A percentile compares a stretch with the other conserved stretches of the same genome.
phyloP scores from a whole-genome alignment of 2,329 filamentous ascomycete species.

The Aspergillus flavus region DNA sequence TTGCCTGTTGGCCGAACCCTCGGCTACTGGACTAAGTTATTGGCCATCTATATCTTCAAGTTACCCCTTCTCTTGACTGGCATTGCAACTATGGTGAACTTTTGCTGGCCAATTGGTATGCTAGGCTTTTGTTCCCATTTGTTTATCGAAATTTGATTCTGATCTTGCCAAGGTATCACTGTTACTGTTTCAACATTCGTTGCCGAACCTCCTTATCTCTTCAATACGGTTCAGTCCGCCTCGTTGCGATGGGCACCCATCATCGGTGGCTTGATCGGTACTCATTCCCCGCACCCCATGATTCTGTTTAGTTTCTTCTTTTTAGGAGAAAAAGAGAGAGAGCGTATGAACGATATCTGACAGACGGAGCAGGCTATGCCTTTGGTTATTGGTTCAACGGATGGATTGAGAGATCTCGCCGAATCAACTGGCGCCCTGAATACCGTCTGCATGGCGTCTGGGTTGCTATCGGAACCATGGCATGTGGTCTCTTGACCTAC shows the following conservation, averaged over 20 bases:
- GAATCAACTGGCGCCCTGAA: constrained; percentile 25
- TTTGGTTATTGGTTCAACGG: constrained; percentile 41
- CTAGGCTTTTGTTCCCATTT: neutral
- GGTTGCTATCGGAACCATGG: constrained; percentile 35
- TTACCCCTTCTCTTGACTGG: constrained; percentile 34
- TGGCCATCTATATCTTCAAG: constrained; percentile 34
- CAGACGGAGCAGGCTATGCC: constrained; percentile 27
- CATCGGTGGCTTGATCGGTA: constrained; percentile 34
- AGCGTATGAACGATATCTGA: constrained; percentile 13
- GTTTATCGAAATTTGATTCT: neutral
- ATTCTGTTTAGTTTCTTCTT: neutral
- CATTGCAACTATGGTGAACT: constrained; percentile 39
- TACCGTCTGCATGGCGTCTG: constrained; percentile 41
- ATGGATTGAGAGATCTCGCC: constrained; percentile 32
- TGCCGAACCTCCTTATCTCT: constrained; percentile 37
- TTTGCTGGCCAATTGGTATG: constrained; percentile 42
- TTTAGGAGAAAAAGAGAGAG: too few relatives aligned
- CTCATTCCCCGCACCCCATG: neutral
- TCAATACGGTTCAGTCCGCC: constrained; percentile 37
- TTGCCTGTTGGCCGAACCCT: constrained; percentile 31
- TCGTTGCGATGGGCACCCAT: constrained; percentile 42
- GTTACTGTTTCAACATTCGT: constrained; percentile 39
- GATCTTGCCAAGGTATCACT: constrained; percentile 32
- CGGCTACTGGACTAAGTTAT: constrained; percentile 24
- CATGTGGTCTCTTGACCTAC: constrained; percentile 35